Evolutionary conservation across 2,329 filamentous ascomycete species (phyloP).

Genomic region (Hortaea werneckii): DNA sequence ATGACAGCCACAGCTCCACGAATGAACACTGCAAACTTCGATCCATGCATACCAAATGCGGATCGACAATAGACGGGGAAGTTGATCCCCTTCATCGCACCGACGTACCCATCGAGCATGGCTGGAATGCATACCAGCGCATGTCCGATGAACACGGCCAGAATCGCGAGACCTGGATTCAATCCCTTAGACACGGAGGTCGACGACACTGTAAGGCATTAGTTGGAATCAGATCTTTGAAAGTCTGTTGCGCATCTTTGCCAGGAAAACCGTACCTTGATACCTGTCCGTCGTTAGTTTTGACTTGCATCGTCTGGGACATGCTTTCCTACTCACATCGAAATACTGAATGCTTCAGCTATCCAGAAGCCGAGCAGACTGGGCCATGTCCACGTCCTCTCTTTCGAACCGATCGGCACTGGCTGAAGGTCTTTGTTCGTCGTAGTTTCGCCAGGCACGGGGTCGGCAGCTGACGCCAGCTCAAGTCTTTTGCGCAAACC

Average conservation of each 20-base stretch:
- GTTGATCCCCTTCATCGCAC: constrained; percentile 2
- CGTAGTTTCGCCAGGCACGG: background rate
- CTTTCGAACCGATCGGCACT: constrained; percentile 8
- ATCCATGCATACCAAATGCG: constrained; percentile 2
- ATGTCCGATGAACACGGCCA: constrained; percentile 13
- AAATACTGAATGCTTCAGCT: constrained; percentile 13
- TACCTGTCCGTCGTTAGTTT: background rate
- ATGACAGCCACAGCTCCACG: background rate
- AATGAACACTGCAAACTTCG: background rate
- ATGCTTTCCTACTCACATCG: constrained; percentile 6
- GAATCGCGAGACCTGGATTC: constrained; percentile 13
- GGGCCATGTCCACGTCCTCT: constrained; percentile 14
- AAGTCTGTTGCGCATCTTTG: too few relatives aligned
- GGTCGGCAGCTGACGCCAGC: constrained; percentile 4
- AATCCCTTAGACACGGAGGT: constrained; percentile 12
- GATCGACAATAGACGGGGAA: constrained; percentile 1
- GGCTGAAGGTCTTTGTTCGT: constrained; percentile 11
- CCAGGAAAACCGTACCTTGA: background rate
- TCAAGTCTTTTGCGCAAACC: constrained; percentile 8
- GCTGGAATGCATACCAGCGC: constrained; percentile 11
- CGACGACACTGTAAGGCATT: constrained; percentile 8
- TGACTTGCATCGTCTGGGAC: background rate
- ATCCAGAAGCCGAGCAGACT: constrained; percentile 14
- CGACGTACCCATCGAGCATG: constrained; percentile 4
- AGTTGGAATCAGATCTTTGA: too few relatives aligned